A percentile compares a stretch with the other conserved stretches of the same genome.
phyloP scores from a whole-genome alignment of 805 yeast species.

The Blastobotrys robertii region DNA sequence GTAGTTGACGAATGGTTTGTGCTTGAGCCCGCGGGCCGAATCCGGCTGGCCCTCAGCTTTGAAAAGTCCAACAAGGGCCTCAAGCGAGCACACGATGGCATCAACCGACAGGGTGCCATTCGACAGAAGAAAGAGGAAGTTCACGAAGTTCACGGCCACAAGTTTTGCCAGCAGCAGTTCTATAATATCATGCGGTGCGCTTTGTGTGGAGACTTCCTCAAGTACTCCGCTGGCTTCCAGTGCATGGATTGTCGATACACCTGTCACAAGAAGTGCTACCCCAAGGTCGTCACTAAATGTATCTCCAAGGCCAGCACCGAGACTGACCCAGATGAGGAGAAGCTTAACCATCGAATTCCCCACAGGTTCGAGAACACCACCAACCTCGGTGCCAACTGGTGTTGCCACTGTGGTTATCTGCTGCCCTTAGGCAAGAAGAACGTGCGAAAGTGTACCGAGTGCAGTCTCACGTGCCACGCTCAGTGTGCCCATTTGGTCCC shows the following conservation, averaged over 20 bases:
- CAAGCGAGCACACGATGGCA: constrained; percentile 32
- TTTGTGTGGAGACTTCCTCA: constrained; percentile 87
- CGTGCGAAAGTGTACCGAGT: constrained; percentile 77
- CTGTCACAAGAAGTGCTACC: constrained; percentile 71
- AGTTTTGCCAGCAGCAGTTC: constrained; percentile 89
- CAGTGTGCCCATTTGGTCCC: constrained; percentile 92
- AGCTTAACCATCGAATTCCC: constrained; percentile 91
- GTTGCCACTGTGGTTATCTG: constrained; percentile 97
- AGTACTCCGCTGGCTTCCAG: constrained; percentile 67
- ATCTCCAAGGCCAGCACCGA: constrained; percentile 64
- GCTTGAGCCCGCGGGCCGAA: constrained; percentile 90
- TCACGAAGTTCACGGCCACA: constrained; percentile 93
- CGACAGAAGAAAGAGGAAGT: constrained; percentile 79
- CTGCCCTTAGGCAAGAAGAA: constrained; percentile 92
- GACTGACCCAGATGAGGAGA: constrained; percentile 58
- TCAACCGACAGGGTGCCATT: constrained; percentile 95
- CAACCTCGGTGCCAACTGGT: constrained; percentile 96
- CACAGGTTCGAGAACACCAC: constrained; percentile 90
- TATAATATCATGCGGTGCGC: constrained; percentile 97
- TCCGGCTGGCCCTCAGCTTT: constrained; percentile 67
- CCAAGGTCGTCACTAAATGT: constrained; percentile 72
- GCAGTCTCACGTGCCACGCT: constrained; percentile 92
- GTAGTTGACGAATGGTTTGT: constrained; percentile 73
- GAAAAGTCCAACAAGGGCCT: constrained; percentile 51
- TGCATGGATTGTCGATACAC: constrained; percentile 72